A percentile compares a stretch with the other conserved stretches of the same genome.
Conservation (phyloP, 768 basidiomycete genomes). For the Wakefieldia striispora region DNA sequence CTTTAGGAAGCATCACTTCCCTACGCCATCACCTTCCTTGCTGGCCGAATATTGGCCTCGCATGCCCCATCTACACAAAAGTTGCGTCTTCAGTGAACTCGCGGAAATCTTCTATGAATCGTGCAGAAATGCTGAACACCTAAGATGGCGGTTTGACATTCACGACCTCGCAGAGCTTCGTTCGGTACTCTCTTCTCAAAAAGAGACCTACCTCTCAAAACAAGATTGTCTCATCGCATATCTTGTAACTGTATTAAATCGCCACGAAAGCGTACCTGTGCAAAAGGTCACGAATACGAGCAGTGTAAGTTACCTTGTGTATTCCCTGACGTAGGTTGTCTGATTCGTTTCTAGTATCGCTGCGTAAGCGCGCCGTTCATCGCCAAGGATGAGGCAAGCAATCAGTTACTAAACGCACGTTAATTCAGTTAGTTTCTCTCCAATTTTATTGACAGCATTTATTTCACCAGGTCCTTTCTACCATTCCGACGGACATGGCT, state of each 20-base stretch:
- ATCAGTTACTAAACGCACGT: slow-evolving; percentile 22
- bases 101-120: slow-evolving; percentile 11
- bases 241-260: slow-evolving; percentile 23
- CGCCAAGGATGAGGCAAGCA: slow-evolving; percentile 15
- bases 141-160: slow-evolving; percentile 17
- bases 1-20: slow-evolving; percentile 25
- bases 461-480: slow-evolving; percentile 7
- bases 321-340: not conserved
- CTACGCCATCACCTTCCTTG: slow-evolving; percentile 11
- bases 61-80: slow-evolving; percentile 26
- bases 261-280: slow-evolving; percentile 10
- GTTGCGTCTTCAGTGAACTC: slow-evolving; percentile 18
- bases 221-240: slow-evolving; percentile 34
- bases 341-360: slow-evolving; percentile 18
- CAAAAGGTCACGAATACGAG: slow-evolving; percentile 26
- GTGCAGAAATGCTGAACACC: slow-evolving; percentile 7
- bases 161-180: slow-evolving; percentile 15
- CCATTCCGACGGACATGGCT: slow-evolving; percentile 16
- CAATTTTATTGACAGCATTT: not conserved
- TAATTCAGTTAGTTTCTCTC: not conserved
- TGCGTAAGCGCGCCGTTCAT: slow-evolving; percentile 15
- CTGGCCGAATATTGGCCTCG: slow-evolving; percentile 13
- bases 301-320: slow-evolving; percentile 20
- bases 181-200: slow-evolving; percentile 6
- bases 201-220: slow-evolving; percentile 10